Evolutionary conservation across 2,329 filamentous ascomycete genomes (phyloP).

Genomic region (Aspergillus sp.): DNA sequence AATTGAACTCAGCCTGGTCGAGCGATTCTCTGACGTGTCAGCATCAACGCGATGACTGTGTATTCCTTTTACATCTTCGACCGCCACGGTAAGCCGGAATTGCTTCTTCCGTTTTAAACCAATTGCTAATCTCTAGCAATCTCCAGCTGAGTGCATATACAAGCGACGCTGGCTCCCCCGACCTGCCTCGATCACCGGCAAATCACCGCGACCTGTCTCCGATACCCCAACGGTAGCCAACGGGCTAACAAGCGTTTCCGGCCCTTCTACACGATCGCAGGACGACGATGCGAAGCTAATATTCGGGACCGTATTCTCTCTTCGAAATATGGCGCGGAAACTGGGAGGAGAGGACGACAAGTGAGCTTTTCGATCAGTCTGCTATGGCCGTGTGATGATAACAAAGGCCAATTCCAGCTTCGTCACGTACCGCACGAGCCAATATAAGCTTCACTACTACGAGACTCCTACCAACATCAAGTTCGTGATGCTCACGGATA

Average conservation of each 20-base stretch:
- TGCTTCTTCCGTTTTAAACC: not conserved
- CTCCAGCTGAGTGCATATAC: constrained; percentile 93
- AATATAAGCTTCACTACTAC: constrained; percentile 99
- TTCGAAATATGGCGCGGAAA: constrained; percentile 96
- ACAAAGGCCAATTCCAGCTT: constrained; percentile 62
- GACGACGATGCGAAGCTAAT: constrained; percentile 94
- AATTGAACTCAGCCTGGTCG: not conserved
- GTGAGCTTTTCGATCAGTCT: constrained; percentile 38
- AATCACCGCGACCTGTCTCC: constrained; percentile 55
- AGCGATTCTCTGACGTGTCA: not conserved
- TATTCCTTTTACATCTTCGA: constrained; percentile 99
- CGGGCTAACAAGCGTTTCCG: constrained; percentile 40
- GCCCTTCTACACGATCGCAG: constrained; percentile 54
- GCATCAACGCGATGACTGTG: constrained; percentile 71
- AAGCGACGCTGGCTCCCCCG: constrained; percentile 78
- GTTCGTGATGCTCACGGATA: constrained; percentile 95
- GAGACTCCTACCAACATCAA: constrained; percentile 95
- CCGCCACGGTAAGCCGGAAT: constrained; percentile 74
- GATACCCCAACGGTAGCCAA: constrained; percentile 53
- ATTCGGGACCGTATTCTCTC: constrained; percentile 94
- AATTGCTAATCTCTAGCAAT: constrained; percentile 4
- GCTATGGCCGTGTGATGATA: not conserved
- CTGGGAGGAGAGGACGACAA: constrained; percentile 88
- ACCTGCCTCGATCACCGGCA: constrained; percentile 51
- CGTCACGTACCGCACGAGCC: constrained; percentile 86